phyloP scores from a whole-genome alignment of 495 filamentous ascomycete species.

The Penicillium crystallinum region DNA sequence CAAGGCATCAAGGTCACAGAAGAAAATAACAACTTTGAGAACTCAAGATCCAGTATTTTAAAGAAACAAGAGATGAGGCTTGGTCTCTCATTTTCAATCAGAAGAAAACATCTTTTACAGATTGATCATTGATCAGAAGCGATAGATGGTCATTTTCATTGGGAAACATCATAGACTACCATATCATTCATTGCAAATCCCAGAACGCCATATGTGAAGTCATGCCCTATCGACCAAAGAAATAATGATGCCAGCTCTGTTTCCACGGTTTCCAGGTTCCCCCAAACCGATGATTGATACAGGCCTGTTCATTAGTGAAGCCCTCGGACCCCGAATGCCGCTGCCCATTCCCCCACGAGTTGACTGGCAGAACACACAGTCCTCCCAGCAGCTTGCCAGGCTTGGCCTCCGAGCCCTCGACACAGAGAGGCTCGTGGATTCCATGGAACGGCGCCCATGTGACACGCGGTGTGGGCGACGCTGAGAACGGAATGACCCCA shows the following conservation, averaged over 20 bases:
- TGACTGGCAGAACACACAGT: constrained; percentile 37
- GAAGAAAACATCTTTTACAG: too few relatives aligned
- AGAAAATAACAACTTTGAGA: too few relatives aligned
- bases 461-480: constrained; percentile 20
- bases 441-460: constrained; percentile 42
- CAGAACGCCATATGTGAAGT: not conserved
- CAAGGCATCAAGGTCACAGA: too few relatives aligned
- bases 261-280: constrained; percentile 42
- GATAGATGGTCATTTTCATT: not conserved
- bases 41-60: too few relatives aligned
- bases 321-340: constrained; percentile 34
- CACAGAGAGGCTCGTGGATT: constrained; percentile 29
- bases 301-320: constrained; percentile 30
- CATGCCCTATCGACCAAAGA: constrained; percentile 19
- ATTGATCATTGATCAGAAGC: too few relatives aligned
- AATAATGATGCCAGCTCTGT: constrained; percentile 33
- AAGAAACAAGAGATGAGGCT: too few relatives aligned
- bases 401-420: constrained; percentile 22
- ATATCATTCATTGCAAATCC: not conserved
- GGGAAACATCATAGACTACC: not conserved
- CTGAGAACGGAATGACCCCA: constrained; percentile 6
- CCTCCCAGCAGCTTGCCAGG: constrained; percentile 27
- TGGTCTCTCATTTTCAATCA: too few relatives aligned
- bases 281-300: constrained; percentile 39
- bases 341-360: constrained; percentile 44